Conservation (phyloP, 768 basidiomycete genomes). For the Auricularia sp. region DNA sequence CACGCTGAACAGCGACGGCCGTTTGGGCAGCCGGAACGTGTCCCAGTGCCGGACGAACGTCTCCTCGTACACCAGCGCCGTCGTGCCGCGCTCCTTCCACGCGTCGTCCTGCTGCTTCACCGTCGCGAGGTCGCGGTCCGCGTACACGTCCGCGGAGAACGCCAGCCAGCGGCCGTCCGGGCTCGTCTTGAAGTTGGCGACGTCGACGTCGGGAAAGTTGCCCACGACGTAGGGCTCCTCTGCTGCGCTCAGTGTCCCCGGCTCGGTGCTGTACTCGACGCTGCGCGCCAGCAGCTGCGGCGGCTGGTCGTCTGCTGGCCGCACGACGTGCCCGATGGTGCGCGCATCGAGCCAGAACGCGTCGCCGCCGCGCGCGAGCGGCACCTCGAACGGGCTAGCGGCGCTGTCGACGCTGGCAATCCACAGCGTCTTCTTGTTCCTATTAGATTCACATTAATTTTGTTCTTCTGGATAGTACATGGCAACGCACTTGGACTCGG, state of each 20-base stretch:
- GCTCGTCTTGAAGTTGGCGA: slow-evolving; percentile 59
- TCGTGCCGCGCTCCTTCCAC: slow-evolving; percentile 63
- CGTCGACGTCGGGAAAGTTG: slow-evolving; percentile 53
- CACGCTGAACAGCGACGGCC: slow-evolving; percentile 62
- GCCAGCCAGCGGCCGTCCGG: slow-evolving; percentile 50
- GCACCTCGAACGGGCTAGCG: slow-evolving; percentile 41
- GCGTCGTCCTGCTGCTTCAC: slow-evolving; percentile 61
- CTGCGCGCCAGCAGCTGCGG: slow-evolving; percentile 54
- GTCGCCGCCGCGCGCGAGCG: slow-evolving; percentile 58
- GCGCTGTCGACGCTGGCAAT: slow-evolving; percentile 48
- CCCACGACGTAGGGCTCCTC: slow-evolving; percentile 39
- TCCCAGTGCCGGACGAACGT: slow-evolving; percentile 72
- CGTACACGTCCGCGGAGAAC: slow-evolving; percentile 78
- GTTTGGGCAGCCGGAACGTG: slow-evolving; percentile 65
- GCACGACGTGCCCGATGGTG: slow-evolving; percentile 62
- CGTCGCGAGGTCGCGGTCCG: slow-evolving; percentile 60
- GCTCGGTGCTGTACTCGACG: slow-evolving; percentile 29
- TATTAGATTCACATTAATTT: slow-evolving; percentile 18
- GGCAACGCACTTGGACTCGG: slow-evolving; percentile 57
- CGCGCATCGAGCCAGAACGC: slow-evolving; percentile 68
- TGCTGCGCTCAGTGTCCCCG: slow-evolving; percentile 9
- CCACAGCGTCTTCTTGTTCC: slow-evolving; percentile 61
- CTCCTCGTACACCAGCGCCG: slow-evolving; percentile 60
- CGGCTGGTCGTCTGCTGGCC: slow-evolving; percentile 38
- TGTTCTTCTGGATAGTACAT: background rate